phyloP scores from a whole-genome alignment of 1,284 basidiomycete species.

The Calocybe gambosa region DNA sequence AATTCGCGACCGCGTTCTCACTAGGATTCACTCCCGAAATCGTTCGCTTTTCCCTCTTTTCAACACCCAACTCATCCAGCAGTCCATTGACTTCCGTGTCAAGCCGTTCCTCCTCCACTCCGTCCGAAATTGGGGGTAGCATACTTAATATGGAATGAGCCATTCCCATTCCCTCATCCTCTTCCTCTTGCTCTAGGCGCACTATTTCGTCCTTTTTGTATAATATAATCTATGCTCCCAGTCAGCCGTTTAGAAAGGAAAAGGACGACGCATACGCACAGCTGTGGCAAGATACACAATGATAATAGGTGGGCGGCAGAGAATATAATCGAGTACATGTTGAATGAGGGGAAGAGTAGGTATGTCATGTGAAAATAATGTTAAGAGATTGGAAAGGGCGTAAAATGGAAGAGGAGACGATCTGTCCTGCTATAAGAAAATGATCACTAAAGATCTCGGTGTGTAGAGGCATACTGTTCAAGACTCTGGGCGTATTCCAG shows the following conservation, averaged over 20 bases:
- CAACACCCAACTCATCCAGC: background rate
- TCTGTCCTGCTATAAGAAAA: conserved; percentile 15
- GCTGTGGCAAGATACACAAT: conserved; percentile 80
- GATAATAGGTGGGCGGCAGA: conserved; percentile 75
- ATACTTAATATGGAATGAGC: conserved; percentile 76
- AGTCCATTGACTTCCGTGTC: conserved; percentile 1
- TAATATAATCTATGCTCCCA: conserved; percentile 45
- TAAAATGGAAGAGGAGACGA: conserved; percentile 74
- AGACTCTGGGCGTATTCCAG: conserved; percentile 63
- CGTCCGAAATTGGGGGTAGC: conserved; percentile 60
- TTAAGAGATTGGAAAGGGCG: conserved; percentile 86
- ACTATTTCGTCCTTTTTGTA: conserved; percentile 54
- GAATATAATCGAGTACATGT: conserved; percentile 83
- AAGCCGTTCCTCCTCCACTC: conserved; percentile 20
- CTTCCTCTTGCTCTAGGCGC: conserved; percentile 48
- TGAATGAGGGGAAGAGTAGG: conserved; percentile 81
- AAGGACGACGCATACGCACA: conserved; percentile 40
- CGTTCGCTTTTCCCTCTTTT: background rate
- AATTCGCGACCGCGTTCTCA: background rate
- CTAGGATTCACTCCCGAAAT: background rate
- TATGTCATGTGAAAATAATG: conserved; percentile 87
- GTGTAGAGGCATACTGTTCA: conserved; percentile 46
- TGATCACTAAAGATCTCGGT: background rate
- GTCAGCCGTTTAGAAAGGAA: background rate
- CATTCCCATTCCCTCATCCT: conserved; percentile 45